These are phyloP conservation scores for Aspergillus quadrilineatus DNA, from an alignment of 2,329 filamentous ascomycete species.

Conservation along the genomic window DNA sequence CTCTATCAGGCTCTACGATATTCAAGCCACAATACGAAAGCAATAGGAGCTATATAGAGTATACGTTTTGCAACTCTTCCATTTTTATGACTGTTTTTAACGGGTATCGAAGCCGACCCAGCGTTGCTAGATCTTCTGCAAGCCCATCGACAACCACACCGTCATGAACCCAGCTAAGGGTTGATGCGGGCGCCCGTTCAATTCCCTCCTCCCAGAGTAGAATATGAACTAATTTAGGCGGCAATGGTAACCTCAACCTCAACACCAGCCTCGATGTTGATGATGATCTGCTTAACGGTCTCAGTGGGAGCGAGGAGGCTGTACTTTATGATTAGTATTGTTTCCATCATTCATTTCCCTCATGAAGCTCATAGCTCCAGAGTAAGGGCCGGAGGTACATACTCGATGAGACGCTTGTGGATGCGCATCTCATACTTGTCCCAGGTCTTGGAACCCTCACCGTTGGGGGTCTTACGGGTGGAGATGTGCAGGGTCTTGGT, in stretches of 20 bases:
- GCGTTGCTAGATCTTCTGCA: constrained; percentile 19
- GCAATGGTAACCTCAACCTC: constrained; percentile 56
- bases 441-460: constrained; percentile 99
- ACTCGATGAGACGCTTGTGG: constrained; percentile 97
- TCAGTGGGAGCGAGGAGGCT: constrained; percentile 95
- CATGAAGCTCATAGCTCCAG: too few relatives aligned
- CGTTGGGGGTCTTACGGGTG: constrained; percentile 98
- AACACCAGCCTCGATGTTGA: constrained; percentile 55
- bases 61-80: constrained; percentile 33
- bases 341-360: too few relatives aligned
- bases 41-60: not conserved
- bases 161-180: constrained; percentile 21
- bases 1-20: not conserved
- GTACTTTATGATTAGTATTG: constrained; percentile 15
- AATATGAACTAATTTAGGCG: constrained; percentile 41
- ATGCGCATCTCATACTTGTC: constrained; percentile 99
- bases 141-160: constrained; percentile 17
- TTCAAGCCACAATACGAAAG: not conserved
- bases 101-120: constrained; percentile 28
- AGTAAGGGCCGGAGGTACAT: constrained; percentile 38
- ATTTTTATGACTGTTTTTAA: constrained; percentile 32
- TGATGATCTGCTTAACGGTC: constrained; percentile 57
- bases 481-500: constrained; percentile 97
- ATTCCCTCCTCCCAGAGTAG: constrained; percentile 28
- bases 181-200: constrained; percentile 9